Conservation (phyloP, 139 green algal species). For the Chlorokybus atmophyticus region DNA sequence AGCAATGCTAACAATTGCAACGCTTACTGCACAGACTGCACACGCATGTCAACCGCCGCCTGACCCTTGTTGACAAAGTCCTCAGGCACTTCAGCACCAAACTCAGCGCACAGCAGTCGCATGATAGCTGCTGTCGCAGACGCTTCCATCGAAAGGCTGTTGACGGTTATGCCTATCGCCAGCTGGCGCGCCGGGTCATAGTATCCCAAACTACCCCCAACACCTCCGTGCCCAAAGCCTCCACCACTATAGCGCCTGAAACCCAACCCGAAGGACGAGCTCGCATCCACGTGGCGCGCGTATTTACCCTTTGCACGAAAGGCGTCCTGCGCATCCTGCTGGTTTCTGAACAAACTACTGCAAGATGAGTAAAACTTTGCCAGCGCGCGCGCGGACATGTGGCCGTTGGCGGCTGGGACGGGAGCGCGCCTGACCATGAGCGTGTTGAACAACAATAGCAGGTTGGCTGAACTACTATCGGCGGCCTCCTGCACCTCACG, state of each 20-base stretch:
- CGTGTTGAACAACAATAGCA: conserved; percentile 33
- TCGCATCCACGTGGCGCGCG: neutral
- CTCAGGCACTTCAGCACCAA: too few relatives aligned
- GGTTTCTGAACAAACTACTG: neutral
- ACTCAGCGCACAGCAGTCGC: too few relatives aligned
- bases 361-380: conserved; percentile 27
- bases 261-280: conserved; percentile 4
- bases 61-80: too few relatives aligned
- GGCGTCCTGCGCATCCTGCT: too few relatives aligned
- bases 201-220: conserved; percentile 15
- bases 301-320: neutral
- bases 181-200: conserved; percentile 18
- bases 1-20: too few relatives aligned
- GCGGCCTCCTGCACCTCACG: neutral
- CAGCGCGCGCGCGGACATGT: conserved; percentile 34
- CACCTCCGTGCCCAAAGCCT: conserved; percentile 18
- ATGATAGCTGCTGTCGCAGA: too few relatives aligned
- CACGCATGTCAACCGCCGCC: too few relatives aligned
- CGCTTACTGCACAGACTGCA: too few relatives aligned
- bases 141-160: conserved; percentile 12
- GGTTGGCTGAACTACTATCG: neutral
- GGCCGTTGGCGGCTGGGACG: conserved; percentile 35
- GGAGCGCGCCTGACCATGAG: conserved; percentile 22
- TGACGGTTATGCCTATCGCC: conserved; percentile 17
- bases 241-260: conserved; percentile 1